A percentile compares a stretch with the other conserved stretches of the same genome.
These are phyloP conservation scores for Cadophora sp. DNA, from an alignment of 2,329 filamentous ascomycete species.

Conservation along the genomic window DNA sequence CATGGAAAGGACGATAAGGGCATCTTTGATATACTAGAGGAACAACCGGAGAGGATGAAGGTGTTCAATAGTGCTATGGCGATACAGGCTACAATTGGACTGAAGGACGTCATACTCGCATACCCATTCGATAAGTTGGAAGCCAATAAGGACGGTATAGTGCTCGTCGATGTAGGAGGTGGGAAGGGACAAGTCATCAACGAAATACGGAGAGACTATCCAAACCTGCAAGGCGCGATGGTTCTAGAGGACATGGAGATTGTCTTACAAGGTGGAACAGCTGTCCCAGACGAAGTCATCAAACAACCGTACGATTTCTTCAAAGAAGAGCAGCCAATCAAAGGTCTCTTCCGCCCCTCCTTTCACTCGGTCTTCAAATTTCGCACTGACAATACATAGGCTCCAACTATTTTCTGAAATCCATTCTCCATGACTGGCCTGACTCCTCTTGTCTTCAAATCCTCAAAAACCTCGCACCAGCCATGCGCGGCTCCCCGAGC, in stretches of 20 bases:
- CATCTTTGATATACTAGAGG: conserved; percentile 25
- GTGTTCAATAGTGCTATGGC: conserved; percentile 28
- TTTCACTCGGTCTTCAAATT: neutral
- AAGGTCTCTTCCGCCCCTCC: conserved; percentile 32
- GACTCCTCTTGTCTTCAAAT: conserved; percentile 38
- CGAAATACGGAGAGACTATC: conserved; percentile 22
- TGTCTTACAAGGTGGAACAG: conserved; percentile 27
- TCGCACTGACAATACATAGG: conserved; percentile 14
- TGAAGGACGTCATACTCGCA: conserved; percentile 15
- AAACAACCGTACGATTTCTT: conserved; percentile 46
- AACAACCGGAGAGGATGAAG: conserved; percentile 17
- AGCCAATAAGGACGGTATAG: conserved; percentile 20
- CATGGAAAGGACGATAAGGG: conserved; percentile 22
- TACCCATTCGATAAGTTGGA: conserved; percentile 23
- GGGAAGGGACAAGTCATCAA: conserved; percentile 30
- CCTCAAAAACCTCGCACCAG: conserved; percentile 22
- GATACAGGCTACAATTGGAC: conserved; percentile 17
- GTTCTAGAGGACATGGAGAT: conserved; percentile 35
- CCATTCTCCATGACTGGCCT: conserved; percentile 50
- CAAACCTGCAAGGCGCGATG: conserved; percentile 27
- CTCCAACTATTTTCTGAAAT: conserved; percentile 45
- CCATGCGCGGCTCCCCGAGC: conserved; percentile 13
- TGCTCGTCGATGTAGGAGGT: conserved; percentile 31
- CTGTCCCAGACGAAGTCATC: conserved; percentile 34
- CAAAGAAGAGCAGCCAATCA: conserved; percentile 42